Evolutionary conservation across 2,329 filamentous ascomycete genomes (phyloP), one percentile per base, ranked within the genome.

Genomic region (Colletotrichum neosansevieriae): DNA sequence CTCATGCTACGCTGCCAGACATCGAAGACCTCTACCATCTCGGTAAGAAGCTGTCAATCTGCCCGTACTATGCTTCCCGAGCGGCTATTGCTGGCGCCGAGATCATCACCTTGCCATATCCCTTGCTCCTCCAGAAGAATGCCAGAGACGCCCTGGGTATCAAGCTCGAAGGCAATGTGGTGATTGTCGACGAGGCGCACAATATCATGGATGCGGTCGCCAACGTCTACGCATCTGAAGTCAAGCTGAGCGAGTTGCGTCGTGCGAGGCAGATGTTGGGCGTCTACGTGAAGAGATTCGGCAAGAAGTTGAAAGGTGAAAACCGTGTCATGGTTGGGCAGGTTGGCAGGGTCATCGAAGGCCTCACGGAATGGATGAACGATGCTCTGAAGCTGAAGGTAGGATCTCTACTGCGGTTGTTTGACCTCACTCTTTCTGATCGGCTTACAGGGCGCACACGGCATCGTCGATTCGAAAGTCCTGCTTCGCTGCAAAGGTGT

Each of bases 111-210:
- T 82, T 99, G 17, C 96, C 96, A 0, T 99, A 99, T 76, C 95
- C 95, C 1, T 80, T 99, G 6, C 85, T 99, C 0, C 83, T 99
- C 3, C 96, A 98, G 75, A 92, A 91, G 74, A 92, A 90, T 4
- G 94, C 96, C 0, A 86, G 96, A 56, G 94, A 98, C 69, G 94
- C 96, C 0, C 84, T 99, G 0, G 91, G 92, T 0, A 89, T 99
- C 49, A 95, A 92, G 24, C 80, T 99, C 9, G 94, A 97, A 73
- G 89, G 90, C 5, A 96, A 97, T 75, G 85, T 99, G 0, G 90
- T 99, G n/a, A 92, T 99, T 29, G 93, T 99, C 54, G 96, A 99
- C 73, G 96, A 99, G 82, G 96, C 96, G 0, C 96, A 99, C 77
- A 99, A 99, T 75, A 88, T 99, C 59, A 97, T 98, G 91, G 94